These are phyloP conservation scores for Pseudocercospora fuligena DNA, from an alignment of 2,329 filamentous ascomycete genomes.

Conservation along the genomic window DNA sequence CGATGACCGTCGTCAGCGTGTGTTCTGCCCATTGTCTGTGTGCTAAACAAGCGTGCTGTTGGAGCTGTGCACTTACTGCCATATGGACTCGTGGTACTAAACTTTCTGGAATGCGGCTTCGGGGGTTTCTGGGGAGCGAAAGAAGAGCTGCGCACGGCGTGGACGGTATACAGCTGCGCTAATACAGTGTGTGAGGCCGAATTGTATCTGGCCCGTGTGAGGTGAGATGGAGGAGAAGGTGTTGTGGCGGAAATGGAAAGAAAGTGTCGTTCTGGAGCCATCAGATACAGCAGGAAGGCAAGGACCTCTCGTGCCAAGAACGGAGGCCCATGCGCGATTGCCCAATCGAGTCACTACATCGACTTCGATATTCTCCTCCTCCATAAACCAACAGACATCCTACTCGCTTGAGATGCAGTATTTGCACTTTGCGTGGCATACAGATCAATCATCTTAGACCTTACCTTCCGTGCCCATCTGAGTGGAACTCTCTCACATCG, in stretches of 20 bases:
- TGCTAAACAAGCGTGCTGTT: background rate
- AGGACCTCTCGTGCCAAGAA: conserved; percentile 1
- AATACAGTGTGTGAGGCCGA: background rate
- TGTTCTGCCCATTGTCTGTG: background rate
- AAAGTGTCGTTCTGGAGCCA: conserved; percentile 4
- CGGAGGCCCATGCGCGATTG: background rate
- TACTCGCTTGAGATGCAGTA: background rate
- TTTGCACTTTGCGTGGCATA: background rate
- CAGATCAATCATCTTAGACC: background rate
- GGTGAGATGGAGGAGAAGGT: conserved; percentile 4
- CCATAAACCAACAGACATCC: background rate
- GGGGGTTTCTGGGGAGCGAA: background rate
- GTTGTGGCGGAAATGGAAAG: conserved; percentile 7
- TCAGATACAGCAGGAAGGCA: background rate
- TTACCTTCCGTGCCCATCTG: background rate
- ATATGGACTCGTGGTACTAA: conserved; percentile 15
- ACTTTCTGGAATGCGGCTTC: conserved; percentile 14
- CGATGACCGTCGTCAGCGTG: background rate
- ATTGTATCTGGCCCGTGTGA: conserved; percentile 3
- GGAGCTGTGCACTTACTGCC: conserved; percentile 12
- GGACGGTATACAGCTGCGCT: conserved; percentile 1
- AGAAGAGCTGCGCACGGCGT: conserved; percentile 6
- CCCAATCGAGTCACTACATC: background rate
- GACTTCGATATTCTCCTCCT: background rate
- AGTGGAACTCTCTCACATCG: background rate